Percentiles rank a stretch among this genome's conserved stretches.
Evolutionary conservation across 345 rosid genomes (phyloP).

Genomic region (Hibiscus tridactylites): DNA sequence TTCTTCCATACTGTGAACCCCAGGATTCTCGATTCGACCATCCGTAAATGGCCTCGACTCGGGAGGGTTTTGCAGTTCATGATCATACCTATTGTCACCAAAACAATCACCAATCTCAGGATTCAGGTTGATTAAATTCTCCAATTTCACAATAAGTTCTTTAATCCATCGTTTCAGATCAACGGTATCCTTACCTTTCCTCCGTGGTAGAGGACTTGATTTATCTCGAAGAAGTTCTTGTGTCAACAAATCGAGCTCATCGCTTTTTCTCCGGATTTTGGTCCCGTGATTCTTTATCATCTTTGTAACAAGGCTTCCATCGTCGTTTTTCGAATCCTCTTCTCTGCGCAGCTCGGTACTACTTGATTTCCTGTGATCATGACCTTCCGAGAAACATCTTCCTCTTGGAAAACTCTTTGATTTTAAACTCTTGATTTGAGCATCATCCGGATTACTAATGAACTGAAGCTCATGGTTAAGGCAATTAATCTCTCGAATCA

Average conservation of each 20-base stretch:
- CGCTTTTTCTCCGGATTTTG: constrained; percentile 38
- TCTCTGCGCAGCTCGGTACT: neutral
- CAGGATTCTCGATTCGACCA: neutral
- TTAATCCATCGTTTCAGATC: constrained; percentile 28
- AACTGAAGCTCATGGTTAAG: constrained; percentile 35
- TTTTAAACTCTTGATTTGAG: constrained; percentile 1
- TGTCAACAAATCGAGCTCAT: constrained; percentile 26
- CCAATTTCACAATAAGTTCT: constrained; percentile 32
- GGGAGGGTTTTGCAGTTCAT: constrained; percentile 1
- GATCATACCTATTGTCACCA: constrained; percentile 7
- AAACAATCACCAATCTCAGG: constrained; percentile 16
- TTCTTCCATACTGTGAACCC: constrained; percentile 26
- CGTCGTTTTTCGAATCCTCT: constrained; percentile 10
- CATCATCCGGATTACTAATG: constrained; percentile 22
- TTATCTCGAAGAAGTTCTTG: constrained; percentile 19
- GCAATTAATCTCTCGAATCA: constrained; percentile 27
- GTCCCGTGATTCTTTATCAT: constrained; percentile 60
- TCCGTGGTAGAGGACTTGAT: neutral
- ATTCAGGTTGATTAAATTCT: constrained; percentile 30
- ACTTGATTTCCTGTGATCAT: neutral
- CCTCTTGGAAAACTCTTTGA: constrained; percentile 7
- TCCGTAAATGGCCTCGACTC: neutral
- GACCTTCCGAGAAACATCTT: constrained; percentile 18
- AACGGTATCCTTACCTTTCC: constrained; percentile 23
- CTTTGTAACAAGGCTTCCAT: constrained; percentile 35